A percentile compares a stretch with the other conserved stretches of the same genome.
Evolutionary conservation across 768 basidiomycete genomes (phyloP).

Genomic region (Panaeolus cyanescens): DNA sequence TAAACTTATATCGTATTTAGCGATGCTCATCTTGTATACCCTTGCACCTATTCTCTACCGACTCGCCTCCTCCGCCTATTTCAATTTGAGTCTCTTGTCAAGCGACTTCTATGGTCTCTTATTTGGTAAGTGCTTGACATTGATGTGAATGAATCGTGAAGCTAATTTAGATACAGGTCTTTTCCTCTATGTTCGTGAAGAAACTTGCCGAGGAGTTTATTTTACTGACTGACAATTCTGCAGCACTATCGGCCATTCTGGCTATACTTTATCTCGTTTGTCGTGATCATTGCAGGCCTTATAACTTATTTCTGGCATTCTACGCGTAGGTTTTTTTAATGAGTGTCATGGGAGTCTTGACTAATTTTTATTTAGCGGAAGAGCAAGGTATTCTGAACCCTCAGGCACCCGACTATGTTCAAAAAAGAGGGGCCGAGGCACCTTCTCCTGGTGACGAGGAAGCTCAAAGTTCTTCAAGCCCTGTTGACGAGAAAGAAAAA

Average conservation of each 20-base stretch:
- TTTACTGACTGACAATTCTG: conserved; percentile 2
- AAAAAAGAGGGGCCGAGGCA: conserved; percentile 16
- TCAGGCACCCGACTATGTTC: conserved; percentile 60
- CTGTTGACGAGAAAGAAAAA: neutral
- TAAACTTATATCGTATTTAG: conserved; percentile 35
- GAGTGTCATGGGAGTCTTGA: neutral
- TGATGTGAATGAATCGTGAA: conserved; percentile 10
- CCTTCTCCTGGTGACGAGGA: neutral
- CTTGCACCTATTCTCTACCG: conserved; percentile 86
- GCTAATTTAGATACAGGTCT: conserved; percentile 32
- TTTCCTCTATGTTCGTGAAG: conserved; percentile 48
- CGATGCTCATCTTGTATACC: conserved; percentile 86
- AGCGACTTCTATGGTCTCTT: conserved; percentile 88
- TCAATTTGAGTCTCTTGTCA: conserved; percentile 83
- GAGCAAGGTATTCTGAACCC: conserved; percentile 70
- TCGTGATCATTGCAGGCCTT: conserved; percentile 68
- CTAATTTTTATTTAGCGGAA: conserved; percentile 50
- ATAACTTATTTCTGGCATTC: conserved; percentile 87
- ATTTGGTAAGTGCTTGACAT: conserved; percentile 49
- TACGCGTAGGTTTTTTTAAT: conserved; percentile 58
- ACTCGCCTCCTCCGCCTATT: conserved; percentile 83
- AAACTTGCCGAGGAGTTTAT: no score
- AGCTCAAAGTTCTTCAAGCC: neutral
- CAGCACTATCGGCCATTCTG: conserved; percentile 85
- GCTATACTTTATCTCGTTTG: conserved; percentile 86